Evolutionary conservation across 179 eudicot genomes (phyloP), one percentile per base, ranked within the genome.

Genomic region (Patellifolia procumbens): DNA sequence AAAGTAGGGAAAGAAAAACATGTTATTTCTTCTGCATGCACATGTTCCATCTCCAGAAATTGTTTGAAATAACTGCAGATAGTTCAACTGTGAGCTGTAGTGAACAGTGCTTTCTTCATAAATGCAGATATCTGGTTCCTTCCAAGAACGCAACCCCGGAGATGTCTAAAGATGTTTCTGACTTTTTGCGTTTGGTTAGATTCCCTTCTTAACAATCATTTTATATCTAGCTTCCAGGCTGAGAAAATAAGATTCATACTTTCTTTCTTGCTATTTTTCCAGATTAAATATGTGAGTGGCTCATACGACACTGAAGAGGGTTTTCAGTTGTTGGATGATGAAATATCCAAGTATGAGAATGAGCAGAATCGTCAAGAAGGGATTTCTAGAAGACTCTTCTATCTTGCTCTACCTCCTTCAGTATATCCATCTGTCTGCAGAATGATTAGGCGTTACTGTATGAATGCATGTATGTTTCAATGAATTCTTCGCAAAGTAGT

Each of bases 351-450:
- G 74, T 85, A 86, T 70, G 98, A 96, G 84, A 16, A 79, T 59
- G 88, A 86, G 26, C 86, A 76, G 71, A 86, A 89, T 43, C 86
- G 80, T 55, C 75, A 45, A 28, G 91, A 89, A 75, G 98, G 96
- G 74, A 74, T 87, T 34, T 84, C 96, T 51, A 85, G 98, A 53
- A 89, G 99, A 80, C 96, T 96, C 48, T 96, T 96, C 81, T 96
- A 96, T 80, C 86, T 96, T 80, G 99, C 99, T 32, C 98, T 96
- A 79, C 99, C 99, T 80, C 99, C 99, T 39, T 93, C 99, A 74
- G 98, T 96, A 49, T 96, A 96, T 87, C 99, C 99, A 75, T 81
- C 97, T 68, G 99, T 96, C 86, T 88, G 98, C 97, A 90, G 83
- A 81, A 93, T 93, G 98, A 96, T 96, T 77, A 91, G 78, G 83